phyloP scores from a whole-genome alignment of 148 eudicot genomes.

The Heliamphora exappendiculata region DNA sequence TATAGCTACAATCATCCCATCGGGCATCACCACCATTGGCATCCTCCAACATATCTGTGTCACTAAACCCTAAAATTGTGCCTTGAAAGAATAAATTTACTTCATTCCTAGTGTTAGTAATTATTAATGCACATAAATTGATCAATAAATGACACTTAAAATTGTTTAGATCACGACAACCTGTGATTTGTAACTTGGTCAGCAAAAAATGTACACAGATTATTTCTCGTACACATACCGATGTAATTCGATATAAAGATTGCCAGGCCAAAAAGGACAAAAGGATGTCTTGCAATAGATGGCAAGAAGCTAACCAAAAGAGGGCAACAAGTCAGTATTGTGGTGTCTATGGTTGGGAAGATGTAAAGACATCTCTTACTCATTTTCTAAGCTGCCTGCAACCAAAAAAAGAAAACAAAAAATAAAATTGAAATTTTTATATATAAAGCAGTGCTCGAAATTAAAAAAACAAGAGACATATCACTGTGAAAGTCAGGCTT shows the following conservation, averaged over 20 bases:
- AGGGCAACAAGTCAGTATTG: not conserved
- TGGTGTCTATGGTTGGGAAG: not conserved
- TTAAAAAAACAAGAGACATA: not conserved
- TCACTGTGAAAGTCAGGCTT: not conserved
- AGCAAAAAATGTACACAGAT: not conserved
- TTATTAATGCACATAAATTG: not conserved
- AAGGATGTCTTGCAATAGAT: not conserved
- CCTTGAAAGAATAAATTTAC: not conserved
- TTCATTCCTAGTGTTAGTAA: not conserved
- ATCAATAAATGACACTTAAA: not conserved
- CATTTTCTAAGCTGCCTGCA: conserved; percentile 15
- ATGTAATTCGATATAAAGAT: not conserved
- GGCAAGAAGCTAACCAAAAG: not conserved
- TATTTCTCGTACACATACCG: not conserved
- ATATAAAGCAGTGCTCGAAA: not conserved
- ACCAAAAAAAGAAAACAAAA: not conserved
- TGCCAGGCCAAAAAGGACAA: not conserved
- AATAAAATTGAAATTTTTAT: not conserved
- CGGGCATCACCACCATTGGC: not conserved
- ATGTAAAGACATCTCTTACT: not conserved
- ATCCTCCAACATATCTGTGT: not conserved
- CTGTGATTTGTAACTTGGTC: not conserved
- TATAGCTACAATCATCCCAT: not conserved
- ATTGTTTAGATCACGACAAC: not conserved
- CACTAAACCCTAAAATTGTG: not conserved